A percentile compares a stretch with the other conserved stretches of the same genome.
Evolutionary conservation across 768 basidiomycete species (phyloP).

Genomic region (Dioszegia crocea): DNA sequence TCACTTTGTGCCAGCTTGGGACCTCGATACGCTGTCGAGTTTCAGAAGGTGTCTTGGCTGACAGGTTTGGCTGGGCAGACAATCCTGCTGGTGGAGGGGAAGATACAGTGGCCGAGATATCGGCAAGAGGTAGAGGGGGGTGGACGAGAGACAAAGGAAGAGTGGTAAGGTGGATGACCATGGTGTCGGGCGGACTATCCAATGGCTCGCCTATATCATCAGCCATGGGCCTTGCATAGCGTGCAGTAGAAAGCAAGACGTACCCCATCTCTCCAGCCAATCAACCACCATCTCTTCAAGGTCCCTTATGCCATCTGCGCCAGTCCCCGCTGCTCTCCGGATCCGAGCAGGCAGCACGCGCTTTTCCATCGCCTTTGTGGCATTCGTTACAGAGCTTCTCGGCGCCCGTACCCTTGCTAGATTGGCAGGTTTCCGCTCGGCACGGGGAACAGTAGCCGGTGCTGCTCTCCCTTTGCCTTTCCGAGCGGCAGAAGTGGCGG

Average conservation of each 20-base stretch:
- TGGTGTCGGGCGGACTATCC: conserved; percentile 64
- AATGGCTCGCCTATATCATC: conserved; percentile 63
- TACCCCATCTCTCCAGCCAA: conserved; percentile 63
- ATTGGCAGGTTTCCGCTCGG: not conserved
- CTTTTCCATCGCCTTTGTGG: conserved; percentile 50
- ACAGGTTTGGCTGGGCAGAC: conserved; percentile 56
- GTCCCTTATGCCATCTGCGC: conserved; percentile 68
- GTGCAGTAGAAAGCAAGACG: conserved; percentile 51
- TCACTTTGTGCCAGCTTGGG: conserved; percentile 60
- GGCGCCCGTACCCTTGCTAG: not conserved
- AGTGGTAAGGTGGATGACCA: conserved; percentile 70
- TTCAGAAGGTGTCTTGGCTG: conserved; percentile 52
- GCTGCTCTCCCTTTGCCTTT: not conserved
- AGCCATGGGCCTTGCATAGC: not conserved
- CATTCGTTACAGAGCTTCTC: not conserved
- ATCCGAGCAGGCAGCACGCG: conserved; percentile 77
- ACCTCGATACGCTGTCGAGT: conserved; percentile 7
- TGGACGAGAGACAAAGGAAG: conserved; percentile 57
- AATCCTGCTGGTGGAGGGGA: not conserved
- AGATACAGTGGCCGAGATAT: too few relatives aligned
- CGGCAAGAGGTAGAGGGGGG: conserved; percentile 8
- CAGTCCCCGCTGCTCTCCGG: conserved; percentile 68
- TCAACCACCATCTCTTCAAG: conserved; percentile 79
- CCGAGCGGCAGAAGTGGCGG: not conserved
- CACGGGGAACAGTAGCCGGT: not conserved